Conservation (phyloP, 2,329 filamentous ascomycete genomes). For the Neonectria punicea region DNA sequence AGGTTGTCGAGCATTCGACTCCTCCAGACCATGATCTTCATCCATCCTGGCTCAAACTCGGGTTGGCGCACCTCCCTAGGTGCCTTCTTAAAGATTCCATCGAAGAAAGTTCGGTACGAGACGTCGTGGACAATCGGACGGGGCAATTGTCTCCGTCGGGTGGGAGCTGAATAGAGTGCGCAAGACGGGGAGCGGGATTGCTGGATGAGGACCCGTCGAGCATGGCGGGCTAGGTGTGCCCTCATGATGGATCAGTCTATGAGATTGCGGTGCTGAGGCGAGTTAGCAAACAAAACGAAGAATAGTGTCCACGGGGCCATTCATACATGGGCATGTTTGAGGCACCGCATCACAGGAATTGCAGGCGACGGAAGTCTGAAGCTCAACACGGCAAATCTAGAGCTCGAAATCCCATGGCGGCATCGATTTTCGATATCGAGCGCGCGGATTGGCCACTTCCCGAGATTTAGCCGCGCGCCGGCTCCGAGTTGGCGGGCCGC, state of each 20-base stretch:
- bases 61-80: constrained; percentile 69
- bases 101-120: constrained; percentile 63
- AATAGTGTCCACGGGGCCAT: neutral
- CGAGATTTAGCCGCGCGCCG: constrained; percentile 39
- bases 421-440: constrained; percentile 40
- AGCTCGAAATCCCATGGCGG: constrained; percentile 37
- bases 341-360: constrained; percentile 26
- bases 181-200: constrained; percentile 49
- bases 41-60: constrained; percentile 76
- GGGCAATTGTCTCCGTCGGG: constrained; percentile 42
- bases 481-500: neutral
- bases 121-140: constrained; percentile 35
- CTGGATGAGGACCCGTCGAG: constrained; percentile 52
- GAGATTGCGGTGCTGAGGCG: constrained; percentile 32
- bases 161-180: constrained; percentile 44
- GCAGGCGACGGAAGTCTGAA: constrained; percentile 18
- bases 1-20: constrained; percentile 70
- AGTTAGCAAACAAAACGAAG: constrained; percentile 20
- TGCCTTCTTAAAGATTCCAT: constrained; percentile 67
- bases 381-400: constrained; percentile 30
- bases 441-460: constrained; percentile 20
- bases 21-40: constrained; percentile 75
- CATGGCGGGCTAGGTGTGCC: constrained; percentile 57
- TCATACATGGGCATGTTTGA: constrained; percentile 43
- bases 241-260: constrained; percentile 54